These are phyloP conservation scores for Solanum neorickii DNA, from an alignment of 257 asterid genomes.

Conservation along the genomic window DNA sequence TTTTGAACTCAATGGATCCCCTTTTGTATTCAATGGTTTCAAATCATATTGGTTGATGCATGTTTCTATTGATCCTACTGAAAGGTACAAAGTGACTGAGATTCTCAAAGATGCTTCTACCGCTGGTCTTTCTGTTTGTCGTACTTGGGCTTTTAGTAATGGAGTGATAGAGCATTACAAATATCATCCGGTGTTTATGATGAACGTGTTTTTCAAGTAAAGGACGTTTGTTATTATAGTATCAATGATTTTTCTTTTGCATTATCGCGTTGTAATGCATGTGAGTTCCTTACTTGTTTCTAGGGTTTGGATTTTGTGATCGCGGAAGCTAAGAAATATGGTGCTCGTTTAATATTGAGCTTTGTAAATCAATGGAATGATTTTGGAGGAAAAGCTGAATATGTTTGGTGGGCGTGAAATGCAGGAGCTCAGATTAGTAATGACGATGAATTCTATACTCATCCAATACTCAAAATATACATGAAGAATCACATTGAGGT, in stretches of 20 bases:
- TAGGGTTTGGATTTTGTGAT: not conserved
- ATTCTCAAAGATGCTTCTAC: not conserved
- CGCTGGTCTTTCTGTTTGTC: not conserved
- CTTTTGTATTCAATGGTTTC: too few species aligned
- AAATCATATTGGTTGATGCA: not conserved
- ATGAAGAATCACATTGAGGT: not conserved
- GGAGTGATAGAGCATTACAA: not conserved
- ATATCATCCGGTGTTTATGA: not conserved
- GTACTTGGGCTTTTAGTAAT: not conserved
- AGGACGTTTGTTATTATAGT: not conserved
- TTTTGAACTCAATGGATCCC: not conserved
- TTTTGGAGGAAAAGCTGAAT: not conserved
- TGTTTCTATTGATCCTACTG: not conserved
- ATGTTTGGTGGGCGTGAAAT: not conserved
- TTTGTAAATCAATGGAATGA: not conserved
- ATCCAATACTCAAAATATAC: not conserved
- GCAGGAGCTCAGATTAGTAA: not conserved
- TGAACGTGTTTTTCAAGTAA: not conserved
- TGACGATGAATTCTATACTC: not conserved
- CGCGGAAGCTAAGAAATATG: not conserved
- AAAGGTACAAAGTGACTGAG: not conserved
- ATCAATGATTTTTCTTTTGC: too few species aligned
- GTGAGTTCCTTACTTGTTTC: not conserved
- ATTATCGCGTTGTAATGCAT: not conserved
- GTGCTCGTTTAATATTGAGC: not conserved